Conservation (phyloP, 306 rosid species). For the Corylus avellana region DNA sequence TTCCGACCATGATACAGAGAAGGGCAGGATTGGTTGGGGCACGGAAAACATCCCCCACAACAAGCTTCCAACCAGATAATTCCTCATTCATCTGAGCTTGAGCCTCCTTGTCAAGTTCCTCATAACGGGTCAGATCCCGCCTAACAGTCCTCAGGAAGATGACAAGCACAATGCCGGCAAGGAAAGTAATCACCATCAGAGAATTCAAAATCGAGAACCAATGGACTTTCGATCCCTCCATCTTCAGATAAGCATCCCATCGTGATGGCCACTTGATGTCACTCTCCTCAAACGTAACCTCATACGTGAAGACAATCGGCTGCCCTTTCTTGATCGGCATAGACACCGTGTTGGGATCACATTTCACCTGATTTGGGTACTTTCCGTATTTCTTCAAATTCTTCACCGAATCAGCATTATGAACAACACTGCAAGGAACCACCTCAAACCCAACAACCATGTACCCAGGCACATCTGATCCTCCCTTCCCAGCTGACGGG, state of each 20-base stretch:
- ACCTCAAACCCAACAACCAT: conserved; percentile 99
- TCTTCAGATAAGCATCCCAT: conserved; percentile 99
- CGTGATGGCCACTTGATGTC: conserved; percentile 98
- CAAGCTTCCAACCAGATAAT: conserved; percentile 98
- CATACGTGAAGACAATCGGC: conserved; percentile 71
- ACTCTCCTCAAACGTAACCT: conserved; percentile 84
- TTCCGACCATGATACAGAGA: conserved; percentile 87
- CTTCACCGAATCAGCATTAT: conserved; percentile 54
- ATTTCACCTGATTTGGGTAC: conserved; percentile 53
- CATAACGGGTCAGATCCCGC: conserved; percentile 87
- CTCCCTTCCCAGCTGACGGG: conserved; percentile 48
- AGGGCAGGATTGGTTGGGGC: conserved; percentile 75
- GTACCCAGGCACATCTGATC: conserved; percentile 66
- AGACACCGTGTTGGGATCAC: conserved; percentile 74
- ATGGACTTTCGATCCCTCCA: conserved; percentile 97
- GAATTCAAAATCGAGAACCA: conserved; percentile 97
- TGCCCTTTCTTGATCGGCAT: conserved; percentile 78
- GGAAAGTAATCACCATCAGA: conserved; percentile 92
- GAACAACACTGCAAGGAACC: conserved; percentile 74
- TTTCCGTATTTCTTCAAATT: conserved; percentile 52
- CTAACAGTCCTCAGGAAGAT: conserved; percentile 92
- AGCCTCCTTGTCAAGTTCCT: conserved; percentile 97
- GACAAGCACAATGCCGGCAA: conserved; percentile 93
- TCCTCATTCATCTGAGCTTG: conserved; percentile 99
- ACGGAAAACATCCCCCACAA: conserved; percentile 96